These are phyloP conservation scores for Dothistroma pini DNA, from an alignment of 2,329 filamentous ascomycete species.

Conservation along the genomic window DNA sequence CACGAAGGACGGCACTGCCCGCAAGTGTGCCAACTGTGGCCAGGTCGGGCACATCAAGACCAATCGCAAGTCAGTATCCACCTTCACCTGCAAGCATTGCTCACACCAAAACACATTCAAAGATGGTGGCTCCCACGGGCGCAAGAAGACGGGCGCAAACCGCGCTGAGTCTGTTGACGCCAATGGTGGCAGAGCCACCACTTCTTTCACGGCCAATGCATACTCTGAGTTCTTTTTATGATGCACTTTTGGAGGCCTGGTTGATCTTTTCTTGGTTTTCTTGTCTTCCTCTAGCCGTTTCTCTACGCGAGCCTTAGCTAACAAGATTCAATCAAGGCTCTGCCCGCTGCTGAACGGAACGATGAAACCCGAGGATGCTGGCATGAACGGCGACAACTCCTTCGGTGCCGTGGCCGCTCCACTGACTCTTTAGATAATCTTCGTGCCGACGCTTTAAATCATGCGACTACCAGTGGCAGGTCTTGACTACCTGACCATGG, in stretches of 20 bases:
- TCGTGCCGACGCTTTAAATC: too few relatives aligned
- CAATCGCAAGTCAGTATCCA: conserved; percentile 79
- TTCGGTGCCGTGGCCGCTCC: conserved; percentile 35
- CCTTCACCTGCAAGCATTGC: conserved; percentile 26
- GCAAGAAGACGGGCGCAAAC: conserved; percentile 12
- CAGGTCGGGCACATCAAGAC: conserved; percentile 98
- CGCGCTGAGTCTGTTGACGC: conserved; percentile 9
- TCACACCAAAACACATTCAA: conserved; percentile 8
- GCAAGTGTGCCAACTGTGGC: conserved; percentile 97
- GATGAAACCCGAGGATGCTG: conserved; percentile 37
- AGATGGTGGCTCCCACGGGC: conserved; percentile 17
- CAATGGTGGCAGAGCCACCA: conserved; percentile 15
- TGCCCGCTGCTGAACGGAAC: conserved; percentile 84
- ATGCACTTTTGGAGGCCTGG: conserved; percentile 3
- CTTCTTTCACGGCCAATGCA: conserved; percentile 12
- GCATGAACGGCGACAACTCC: conserved; percentile 31
- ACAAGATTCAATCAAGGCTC: conserved; percentile 52
- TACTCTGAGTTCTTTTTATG: conserved; percentile 24
- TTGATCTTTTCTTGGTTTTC: not conserved
- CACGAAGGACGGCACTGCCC: conserved; percentile 63
- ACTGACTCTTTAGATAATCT: conserved; percentile 25
- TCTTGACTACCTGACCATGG: too few relatives aligned
- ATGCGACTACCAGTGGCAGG: too few relatives aligned
- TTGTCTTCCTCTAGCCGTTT: conserved; percentile 13
- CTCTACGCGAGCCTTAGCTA: conserved; percentile 28